Evolutionary conservation across 805 yeast species (phyloP).

Genomic region (Ogataea haglerorum): DNA sequence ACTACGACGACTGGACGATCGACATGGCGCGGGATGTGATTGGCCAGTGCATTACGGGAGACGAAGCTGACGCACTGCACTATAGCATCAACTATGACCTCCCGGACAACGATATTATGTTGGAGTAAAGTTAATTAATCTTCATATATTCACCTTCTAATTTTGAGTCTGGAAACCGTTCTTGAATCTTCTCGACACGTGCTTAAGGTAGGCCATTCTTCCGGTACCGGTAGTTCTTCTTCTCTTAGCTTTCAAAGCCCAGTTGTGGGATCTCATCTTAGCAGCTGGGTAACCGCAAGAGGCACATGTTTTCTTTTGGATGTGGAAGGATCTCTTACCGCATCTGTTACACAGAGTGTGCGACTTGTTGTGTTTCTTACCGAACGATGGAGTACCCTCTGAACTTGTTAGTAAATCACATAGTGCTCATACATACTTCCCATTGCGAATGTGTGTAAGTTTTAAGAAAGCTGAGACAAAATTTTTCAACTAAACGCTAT

Average conservation of each 20-base stretch:
- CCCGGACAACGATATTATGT: conserved; percentile 22
- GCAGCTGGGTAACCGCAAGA: conserved; percentile 99
- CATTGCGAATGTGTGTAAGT: conserved; percentile 46
- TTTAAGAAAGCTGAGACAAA: conserved; percentile 12
- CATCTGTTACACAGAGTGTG: conserved; percentile 99
- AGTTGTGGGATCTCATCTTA: conserved; percentile 97
- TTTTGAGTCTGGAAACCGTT: conserved; percentile 88
- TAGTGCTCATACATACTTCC: conserved; percentile 58
- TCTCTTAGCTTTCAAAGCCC: conserved; percentile 99
- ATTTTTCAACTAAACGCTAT: conserved; percentile 9
- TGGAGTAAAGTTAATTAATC: conserved; percentile 11
- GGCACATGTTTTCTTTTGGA: conserved; percentile 98
- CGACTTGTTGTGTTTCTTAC: conserved; percentile 99
- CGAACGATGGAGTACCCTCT: conserved; percentile 99
- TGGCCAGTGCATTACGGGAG: conserved; percentile 65
- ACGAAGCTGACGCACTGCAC: conserved; percentile 75
- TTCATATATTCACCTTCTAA: conserved; percentile 19
- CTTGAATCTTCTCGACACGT: conserved; percentile 97
- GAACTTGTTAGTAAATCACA: conserved; percentile 28
- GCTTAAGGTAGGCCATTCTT: conserved; percentile 97
- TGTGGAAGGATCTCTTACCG: conserved; percentile 98
- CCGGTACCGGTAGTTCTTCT: conserved; percentile 99
- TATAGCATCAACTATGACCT: conserved; percentile 54
- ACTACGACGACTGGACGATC: conserved; percentile 58
- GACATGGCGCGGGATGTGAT: conserved; percentile 70